Base-by-base conservation (phyloP, 495 filamentous ascomycete genomes). In the Podospora fimiseda region DNA sequence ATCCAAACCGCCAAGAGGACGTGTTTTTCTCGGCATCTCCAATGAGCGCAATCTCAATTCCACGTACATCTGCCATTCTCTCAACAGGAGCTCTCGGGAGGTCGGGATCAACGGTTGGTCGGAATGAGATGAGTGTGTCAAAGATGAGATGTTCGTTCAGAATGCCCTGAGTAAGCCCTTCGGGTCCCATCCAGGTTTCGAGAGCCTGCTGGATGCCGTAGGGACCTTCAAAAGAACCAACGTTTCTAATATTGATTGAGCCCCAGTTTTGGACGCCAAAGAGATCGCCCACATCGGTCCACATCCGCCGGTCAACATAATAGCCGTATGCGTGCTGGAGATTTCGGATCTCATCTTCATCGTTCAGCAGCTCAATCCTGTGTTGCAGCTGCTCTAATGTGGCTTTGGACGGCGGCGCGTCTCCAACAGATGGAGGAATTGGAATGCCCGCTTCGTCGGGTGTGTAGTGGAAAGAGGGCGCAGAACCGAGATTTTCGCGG, bases 221-320 rank as follows among this genome's bases (percentile, higher is more conserved):
- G 5, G 46, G 20, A 1, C 48, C 58, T 30, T 39, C 33, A 16
- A 33, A 51, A 2, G 30, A 14, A 11, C 44, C 44, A 21, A 47
- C 44, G 23, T 47, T 47, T 11, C 33, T 23, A 7, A 47, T 24
- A 2, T 1, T 47, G 3, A 47, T 1, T 5, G 16, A 14, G 2
- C 44, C 44, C 44, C 44, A 47, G 23, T 33, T n/a, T 7, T 30
- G 21, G 14, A 43, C 21, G 9, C 51, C 46, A 43, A 57, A 60
- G 15, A 60, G 51, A n/a, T 60, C 54, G 11, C 42, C 43, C 2
- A 60, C 58, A 13, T 60, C 58, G 2, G 43, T 27, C 58, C 58
- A 60, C 54, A 60, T 55, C 3, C 58, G 46, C 6, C 58, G 58
- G 24, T 60, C 58, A 18, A 57, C 58, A 37, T 60, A 60, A 44